Percentiles rank a stretch among this genome's conserved stretches.
Conservation (phyloP, 257 asterid species). For the Capsicum chinense region DNA sequence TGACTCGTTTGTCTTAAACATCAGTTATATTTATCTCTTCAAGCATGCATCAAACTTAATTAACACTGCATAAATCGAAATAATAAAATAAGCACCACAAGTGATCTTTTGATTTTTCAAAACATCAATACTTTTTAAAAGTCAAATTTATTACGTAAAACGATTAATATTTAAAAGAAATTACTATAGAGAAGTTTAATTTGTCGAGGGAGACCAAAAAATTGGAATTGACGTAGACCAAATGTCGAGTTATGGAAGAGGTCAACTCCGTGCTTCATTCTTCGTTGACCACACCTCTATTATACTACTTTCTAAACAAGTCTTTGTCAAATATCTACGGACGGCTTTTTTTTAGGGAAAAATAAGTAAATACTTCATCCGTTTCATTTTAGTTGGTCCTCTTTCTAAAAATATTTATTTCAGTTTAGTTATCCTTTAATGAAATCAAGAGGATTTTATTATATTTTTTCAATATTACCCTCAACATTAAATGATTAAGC, state of each 20-base stretch:
- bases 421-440: too few relatives aligned
- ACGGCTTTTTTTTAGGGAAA: too few relatives aligned
- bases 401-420: too few relatives aligned
- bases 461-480: too few relatives aligned
- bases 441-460: too few relatives aligned
- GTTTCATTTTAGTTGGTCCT: too few relatives aligned
- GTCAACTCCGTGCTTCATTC: constrained; percentile 10
- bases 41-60: background rate
- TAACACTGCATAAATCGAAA: background rate
- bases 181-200: background rate
- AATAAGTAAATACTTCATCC: too few relatives aligned
- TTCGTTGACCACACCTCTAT: constrained; percentile 12
- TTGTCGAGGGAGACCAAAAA: background rate
- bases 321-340: background rate
- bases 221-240: background rate
- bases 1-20: background rate
- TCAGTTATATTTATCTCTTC: background rate
- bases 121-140: background rate
- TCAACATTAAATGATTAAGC: too few relatives aligned
- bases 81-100: background rate
- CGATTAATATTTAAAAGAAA: too few relatives aligned
- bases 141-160: too few relatives aligned
- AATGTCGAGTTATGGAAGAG: constrained; percentile 10
- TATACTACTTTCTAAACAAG: background rate
- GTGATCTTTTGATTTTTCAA: background rate